Percentiles rank a stretch among this genome's conserved stretches.
phyloP scores from a whole-genome alignment of 1,284 basidiomycete species.

The Irpex lacteus region DNA sequence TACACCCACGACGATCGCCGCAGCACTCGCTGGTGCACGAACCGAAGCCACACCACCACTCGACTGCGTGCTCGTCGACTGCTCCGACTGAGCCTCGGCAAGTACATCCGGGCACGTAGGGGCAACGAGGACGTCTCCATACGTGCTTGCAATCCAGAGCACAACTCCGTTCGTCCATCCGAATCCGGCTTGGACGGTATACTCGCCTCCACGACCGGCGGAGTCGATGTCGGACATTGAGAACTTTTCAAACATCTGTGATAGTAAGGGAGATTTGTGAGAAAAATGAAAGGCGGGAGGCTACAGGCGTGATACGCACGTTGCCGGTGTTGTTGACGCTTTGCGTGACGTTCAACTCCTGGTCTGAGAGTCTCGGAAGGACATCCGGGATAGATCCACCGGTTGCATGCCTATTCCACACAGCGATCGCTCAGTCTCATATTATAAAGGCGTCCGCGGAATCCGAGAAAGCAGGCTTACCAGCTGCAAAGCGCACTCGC shows the following conservation, averaged over 20 bases:
- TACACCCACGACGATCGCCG: neutral
- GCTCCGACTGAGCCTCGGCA: conserved; percentile 1
- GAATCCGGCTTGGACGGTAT: conserved; percentile 80
- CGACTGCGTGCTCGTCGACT: neutral
- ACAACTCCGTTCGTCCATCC: conserved; percentile 92
- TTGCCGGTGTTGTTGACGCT: conserved; percentile 70
- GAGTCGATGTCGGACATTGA: conserved; percentile 77
- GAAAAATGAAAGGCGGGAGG: neutral
- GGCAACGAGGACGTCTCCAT: conserved; percentile 59
- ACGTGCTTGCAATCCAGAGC: conserved; percentile 73
- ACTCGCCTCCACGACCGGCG: conserved; percentile 84
- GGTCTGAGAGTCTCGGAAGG: conserved; percentile 65
- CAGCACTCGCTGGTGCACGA: neutral
- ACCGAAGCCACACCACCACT: neutral
- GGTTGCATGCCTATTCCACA: conserved; percentile 58
- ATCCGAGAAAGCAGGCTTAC: conserved; percentile 39
- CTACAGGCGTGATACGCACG: conserved; percentile 37
- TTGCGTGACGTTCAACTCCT: conserved; percentile 73
- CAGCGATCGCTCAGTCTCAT: neutral
- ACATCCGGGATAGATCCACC: conserved; percentile 76
- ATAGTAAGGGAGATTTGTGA: neutral
- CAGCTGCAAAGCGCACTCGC: conserved; percentile 86
- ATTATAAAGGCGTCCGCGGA: neutral
- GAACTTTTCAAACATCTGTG: conserved; percentile 90
- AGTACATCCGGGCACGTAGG: conserved; percentile 64